phyloP scores from a whole-genome alignment of 768 basidiomycete genomes.

The Cystoderma amianthinum region DNA sequence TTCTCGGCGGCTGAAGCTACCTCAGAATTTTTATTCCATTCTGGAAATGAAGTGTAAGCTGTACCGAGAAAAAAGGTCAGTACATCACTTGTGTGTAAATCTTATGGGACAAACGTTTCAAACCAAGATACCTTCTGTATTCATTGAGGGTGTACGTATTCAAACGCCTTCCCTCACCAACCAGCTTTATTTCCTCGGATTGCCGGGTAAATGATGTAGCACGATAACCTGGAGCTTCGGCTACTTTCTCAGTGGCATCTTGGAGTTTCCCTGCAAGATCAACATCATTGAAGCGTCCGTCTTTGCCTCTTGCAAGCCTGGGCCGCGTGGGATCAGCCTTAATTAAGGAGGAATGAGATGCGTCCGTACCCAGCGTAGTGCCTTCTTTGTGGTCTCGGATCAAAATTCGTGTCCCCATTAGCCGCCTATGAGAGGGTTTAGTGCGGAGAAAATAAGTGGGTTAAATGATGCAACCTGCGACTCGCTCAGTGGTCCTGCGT shows the following conservation, averaged over 20 bases:
- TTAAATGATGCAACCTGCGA: no score
- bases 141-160: conserved; percentile 12
- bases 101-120: conserved; percentile 13
- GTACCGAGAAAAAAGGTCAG: no score
- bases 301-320: conserved; percentile 9
- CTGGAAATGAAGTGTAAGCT: conserved; percentile 19
- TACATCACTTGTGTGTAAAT: neutral
- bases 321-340: neutral
- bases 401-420: no score
- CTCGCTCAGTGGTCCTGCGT: no score
- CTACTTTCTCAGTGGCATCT: conserved; percentile 11
- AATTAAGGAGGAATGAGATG: no score
- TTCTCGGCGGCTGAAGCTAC: conserved; percentile 14
- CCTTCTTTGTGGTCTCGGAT: conserved; percentile 7
- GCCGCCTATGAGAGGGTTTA: no score
- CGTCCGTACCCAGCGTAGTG: conserved; percentile 10
- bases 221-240: no score
- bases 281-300: conserved; percentile 14
- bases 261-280: conserved; percentile 12
- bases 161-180: conserved; percentile 8
- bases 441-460: no score
- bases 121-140: conserved; percentile 11
- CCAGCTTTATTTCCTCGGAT: neutral
- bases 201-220: conserved; percentile 3
- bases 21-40: conserved; percentile 22